Base-by-base conservation (phyloP, 345 rosid genomes). In the Acer yangbiense region DNA sequence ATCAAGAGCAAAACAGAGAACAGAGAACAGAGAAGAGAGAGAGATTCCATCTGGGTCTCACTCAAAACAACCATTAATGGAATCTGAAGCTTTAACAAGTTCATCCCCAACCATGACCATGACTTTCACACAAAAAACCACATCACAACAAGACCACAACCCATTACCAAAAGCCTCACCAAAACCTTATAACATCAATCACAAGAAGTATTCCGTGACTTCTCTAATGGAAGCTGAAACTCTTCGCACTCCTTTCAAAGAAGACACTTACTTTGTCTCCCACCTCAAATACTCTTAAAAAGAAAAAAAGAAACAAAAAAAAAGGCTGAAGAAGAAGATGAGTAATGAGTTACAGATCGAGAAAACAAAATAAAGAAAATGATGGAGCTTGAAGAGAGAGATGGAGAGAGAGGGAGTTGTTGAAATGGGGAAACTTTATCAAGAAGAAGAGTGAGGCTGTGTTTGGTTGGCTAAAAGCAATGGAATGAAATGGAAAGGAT, bases 241-340 rank as follows among this genome's bases (percentile, higher is more conserved):
- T 13, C 89, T 87, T 80, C 93, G 91, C 21, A 77, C 89, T 29
- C 84, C 90, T 17, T 84, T 90, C 87, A 92, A 88, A 76, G 99
- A 96, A 79, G 99, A 94, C 88, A 83, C 94, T 1, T 94, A 96
- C 89, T 85, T 91, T 76, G 65, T 85, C 76, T 88, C 93, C 66
- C 85, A 87, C 68, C 92, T 94, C 83, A 94, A 91, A 81, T 80
- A 96, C 58, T 74, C 93, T 11, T n/a, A n/a, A n/a, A 96, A 95
- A 84, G 87, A 86, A 21, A 95, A 89, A 65, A 27, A 27, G 29
- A 27, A 27, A 27, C 1, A 27, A 27, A 2, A 27, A 27, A 27
- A 27, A 27, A 1, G 0, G 2, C 1, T 27, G 1, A 27, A 27
- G 29, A 27, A 1, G 29, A 27, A 27, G 29, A 27, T 27, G 29